phyloP scores from a whole-genome alignment of 2,329 filamentous ascomycete species.

The Diaporthe sp. region DNA sequence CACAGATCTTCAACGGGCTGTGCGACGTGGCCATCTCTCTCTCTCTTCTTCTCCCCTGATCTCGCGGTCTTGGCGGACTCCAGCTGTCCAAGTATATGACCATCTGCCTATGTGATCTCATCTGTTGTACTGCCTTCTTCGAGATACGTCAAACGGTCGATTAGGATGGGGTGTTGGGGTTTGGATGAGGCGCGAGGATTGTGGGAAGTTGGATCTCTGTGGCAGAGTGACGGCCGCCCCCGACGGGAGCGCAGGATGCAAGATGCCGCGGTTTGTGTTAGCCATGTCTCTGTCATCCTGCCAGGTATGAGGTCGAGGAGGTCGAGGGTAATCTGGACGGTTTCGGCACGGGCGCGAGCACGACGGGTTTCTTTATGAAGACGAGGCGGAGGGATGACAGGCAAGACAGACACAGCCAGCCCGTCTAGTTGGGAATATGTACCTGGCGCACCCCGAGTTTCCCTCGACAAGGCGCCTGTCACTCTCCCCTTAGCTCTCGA shows the following conservation, averaged over 20 bases:
- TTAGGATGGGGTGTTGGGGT: no score
- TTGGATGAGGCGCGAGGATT: neutral
- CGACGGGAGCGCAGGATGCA: conserved; percentile 29
- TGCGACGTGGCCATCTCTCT: neutral
- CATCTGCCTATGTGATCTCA: neutral
- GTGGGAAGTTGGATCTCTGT: neutral
- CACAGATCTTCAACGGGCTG: conserved; percentile 25
- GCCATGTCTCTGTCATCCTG: conserved; percentile 34
- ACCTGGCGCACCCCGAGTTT: neutral
- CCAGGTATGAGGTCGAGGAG: neutral
- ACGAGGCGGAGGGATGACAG: neutral
- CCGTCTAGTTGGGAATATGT: conserved; percentile 13
- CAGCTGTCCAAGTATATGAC: neutral
- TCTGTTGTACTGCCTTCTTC: neutral
- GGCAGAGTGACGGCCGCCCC: neutral
- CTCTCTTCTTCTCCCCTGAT: neutral
- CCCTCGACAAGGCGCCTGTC: neutral
- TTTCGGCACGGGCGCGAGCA: neutral
- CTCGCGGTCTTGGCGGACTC: neutral
- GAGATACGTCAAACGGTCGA: neutral
- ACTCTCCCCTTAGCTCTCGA: neutral
- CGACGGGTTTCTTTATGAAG: neutral
- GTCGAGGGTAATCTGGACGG: neutral
- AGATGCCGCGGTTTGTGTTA: conserved; percentile 32
- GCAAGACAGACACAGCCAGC: neutral